Conservation (phyloP, 2,329 filamentous ascomycete species). For the Biscogniauxia marginata region DNA sequence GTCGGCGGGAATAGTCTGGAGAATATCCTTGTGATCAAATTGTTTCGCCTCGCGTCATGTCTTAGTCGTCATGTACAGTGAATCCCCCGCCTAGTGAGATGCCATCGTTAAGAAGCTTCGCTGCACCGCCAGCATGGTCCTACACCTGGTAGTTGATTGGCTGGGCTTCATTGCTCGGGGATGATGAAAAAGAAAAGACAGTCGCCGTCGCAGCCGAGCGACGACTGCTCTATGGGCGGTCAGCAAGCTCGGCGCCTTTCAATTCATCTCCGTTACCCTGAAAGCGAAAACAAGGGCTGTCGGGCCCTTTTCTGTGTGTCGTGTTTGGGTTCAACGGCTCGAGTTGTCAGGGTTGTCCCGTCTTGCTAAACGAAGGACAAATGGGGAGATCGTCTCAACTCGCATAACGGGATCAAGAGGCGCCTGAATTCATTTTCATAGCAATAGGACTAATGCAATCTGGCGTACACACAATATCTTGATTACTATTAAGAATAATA, state of each 20-base stretch:
- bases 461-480: not conserved
- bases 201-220: too few relatives aligned
- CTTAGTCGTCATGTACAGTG: not conserved
- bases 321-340: not conserved
- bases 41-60: constrained; percentile 2
- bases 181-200: not conserved
- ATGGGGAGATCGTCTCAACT: not conserved
- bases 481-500: not conserved
- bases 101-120: not conserved
- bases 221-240: not conserved
- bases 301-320: not conserved
- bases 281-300: not conserved
- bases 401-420: not conserved
- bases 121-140: not conserved
- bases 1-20: not conserved
- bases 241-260: not conserved
- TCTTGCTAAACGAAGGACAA: not conserved
- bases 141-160: not conserved
- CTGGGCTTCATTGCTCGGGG: not conserved
- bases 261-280: not conserved
- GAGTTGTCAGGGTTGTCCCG: not conserved
- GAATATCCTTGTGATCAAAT: not conserved
- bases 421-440: not conserved
- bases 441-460: not conserved
- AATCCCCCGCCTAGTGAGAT: not conserved